Conservation (phyloP, 257 asterid species). For the Lithospermum erythrorhizon region DNA sequence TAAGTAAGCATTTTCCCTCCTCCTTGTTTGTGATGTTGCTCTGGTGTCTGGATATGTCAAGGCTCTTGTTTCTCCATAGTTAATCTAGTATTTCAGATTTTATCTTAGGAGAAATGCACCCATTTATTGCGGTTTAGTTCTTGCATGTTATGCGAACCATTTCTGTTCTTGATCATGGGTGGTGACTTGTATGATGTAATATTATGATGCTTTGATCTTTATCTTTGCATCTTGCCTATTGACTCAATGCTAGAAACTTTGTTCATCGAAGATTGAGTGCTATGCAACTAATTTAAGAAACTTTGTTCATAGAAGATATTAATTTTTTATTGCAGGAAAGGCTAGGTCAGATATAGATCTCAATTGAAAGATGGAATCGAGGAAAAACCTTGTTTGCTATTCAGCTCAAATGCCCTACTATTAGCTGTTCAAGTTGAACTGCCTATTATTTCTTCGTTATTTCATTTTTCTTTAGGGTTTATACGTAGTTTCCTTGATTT, state of each 20-base stretch:
- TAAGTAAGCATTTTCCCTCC: too few relatives aligned
- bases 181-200: neutral
- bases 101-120: neutral
- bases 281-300: neutral
- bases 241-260: neutral
- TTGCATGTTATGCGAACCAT: neutral
- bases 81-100: too few relatives aligned
- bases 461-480: neutral
- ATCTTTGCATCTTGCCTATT: neutral
- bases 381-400: neutral
- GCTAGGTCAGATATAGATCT: slow-evolving; percentile 28
- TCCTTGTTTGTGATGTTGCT: too few relatives aligned
- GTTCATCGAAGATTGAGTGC: neutral
- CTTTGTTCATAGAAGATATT: slow-evolving; percentile 3
- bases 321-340: slow-evolving; percentile 31
- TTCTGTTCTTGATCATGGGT: neutral
- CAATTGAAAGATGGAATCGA: neutral
- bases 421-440: neutral
- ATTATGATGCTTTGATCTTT: neutral
- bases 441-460: neutral
- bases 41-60: neutral
- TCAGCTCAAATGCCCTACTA: neutral
- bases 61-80: too few relatives aligned
- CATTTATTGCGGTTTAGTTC: too few relatives aligned
- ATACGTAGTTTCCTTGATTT: neutral